These are phyloP conservation scores for Geranium rotundifolium DNA, from an alignment of 345 rosid species.

Conservation along the genomic window DNA sequence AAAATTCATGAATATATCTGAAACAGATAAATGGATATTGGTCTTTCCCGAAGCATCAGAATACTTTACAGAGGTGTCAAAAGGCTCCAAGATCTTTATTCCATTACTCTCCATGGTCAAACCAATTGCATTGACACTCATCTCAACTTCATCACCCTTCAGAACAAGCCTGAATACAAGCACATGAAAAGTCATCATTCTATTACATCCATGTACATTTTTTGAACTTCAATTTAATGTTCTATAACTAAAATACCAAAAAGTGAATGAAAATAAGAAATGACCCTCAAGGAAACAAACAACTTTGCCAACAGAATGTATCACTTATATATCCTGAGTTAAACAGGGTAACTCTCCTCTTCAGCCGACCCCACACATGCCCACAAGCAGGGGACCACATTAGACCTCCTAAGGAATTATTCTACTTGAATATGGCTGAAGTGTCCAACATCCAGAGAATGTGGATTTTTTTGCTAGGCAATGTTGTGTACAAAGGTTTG, in stretches of 20 bases:
- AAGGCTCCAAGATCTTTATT: slow-evolving; percentile 89
- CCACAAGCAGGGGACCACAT: no score
- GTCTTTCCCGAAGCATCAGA: slow-evolving; percentile 92
- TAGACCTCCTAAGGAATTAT: no score
- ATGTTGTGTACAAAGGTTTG: no score
- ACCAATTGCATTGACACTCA: slow-evolving; percentile 73
- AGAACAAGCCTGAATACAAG: slow-evolving; percentile 47
- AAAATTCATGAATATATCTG: slow-evolving; percentile 87
- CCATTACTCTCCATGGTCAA: slow-evolving; percentile 96
- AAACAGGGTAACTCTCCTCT: no score
- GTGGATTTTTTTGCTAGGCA: no score
- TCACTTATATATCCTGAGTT: no score
- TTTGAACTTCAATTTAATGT: neutral
- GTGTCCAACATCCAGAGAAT: no score
- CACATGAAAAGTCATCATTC: slow-evolving; percentile 10
- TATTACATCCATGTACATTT: slow-evolving; percentile 4
- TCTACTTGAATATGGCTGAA: no score
- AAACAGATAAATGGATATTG: slow-evolving; percentile 56
- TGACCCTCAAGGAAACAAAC: neutral
- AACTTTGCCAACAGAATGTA: neutral
- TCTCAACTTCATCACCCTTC: slow-evolving; percentile 65
- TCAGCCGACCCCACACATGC: no score
- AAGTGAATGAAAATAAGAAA: neutral
- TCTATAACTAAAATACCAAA: neutral
- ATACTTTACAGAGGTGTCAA: slow-evolving; percentile 62